These are phyloP conservation scores for Venturia asperata DNA, from an alignment of 2,329 filamentous ascomycete genomes.

Conservation along the genomic window DNA sequence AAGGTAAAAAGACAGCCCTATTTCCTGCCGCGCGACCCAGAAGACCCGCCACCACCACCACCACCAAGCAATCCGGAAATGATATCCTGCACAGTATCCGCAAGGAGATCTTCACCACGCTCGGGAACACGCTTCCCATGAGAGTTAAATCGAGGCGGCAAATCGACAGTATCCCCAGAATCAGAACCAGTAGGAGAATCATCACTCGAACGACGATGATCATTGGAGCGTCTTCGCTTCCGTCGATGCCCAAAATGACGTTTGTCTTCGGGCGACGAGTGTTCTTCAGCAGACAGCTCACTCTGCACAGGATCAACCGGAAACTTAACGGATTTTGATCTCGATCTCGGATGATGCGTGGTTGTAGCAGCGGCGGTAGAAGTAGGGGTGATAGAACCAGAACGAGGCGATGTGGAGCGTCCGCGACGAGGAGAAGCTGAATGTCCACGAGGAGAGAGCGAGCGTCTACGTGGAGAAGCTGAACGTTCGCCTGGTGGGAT, in stretches of 20 bases:
- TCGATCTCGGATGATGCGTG: not conserved
- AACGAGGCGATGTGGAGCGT: constrained; percentile 11
- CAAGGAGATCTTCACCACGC: constrained; percentile 19
- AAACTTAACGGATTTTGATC: constrained; percentile 32
- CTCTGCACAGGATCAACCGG: constrained; percentile 27
- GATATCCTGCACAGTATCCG: constrained; percentile 31
- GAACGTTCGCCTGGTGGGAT: not conserved
- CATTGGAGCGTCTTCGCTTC: constrained; percentile 9
- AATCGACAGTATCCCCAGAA: constrained; percentile 20
- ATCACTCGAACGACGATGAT: constrained; percentile 8
- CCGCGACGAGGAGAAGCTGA: not conserved
- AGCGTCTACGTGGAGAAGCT: not conserved
- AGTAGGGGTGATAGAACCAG: constrained; percentile 16
- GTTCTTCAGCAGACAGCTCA: constrained; percentile 15
- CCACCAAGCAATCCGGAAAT: constrained; percentile 15
- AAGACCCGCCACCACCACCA: constrained; percentile 11
- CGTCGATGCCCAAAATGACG: constrained; percentile 5
- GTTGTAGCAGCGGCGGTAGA: constrained; percentile 19
- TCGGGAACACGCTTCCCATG: constrained; percentile 16
- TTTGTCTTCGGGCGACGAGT: constrained; percentile 1
- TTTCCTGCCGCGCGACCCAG: not conserved
- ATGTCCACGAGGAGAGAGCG: not conserved
- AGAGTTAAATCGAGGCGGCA: constrained; percentile 21
- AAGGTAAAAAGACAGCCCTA: not conserved
- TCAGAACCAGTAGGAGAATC: constrained; percentile 4